Conservation (phyloP, 2,329 filamentous ascomycete species). For the Pseudocercospora musae region DNA sequence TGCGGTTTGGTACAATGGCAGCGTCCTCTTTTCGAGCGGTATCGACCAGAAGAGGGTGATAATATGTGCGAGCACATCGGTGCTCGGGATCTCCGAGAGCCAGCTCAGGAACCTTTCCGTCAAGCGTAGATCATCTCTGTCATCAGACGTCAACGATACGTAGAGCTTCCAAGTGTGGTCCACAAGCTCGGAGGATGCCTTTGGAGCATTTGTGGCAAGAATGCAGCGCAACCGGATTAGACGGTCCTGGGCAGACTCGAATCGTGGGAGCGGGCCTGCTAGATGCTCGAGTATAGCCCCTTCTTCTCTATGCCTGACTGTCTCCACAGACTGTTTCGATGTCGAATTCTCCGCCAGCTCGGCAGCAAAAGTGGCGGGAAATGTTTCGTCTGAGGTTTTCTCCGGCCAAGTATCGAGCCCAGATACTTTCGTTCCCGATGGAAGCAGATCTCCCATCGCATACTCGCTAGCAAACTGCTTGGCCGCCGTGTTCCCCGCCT, state of each 20-base stretch:
- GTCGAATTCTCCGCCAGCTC: background rate
- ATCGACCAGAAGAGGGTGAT: constrained; percentile 28
- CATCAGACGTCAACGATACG: constrained; percentile 25
- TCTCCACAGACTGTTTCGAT: background rate
- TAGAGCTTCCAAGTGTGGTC: constrained; percentile 39
- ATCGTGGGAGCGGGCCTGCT: background rate
- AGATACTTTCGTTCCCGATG: background rate
- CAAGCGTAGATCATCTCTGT: constrained; percentile 22
- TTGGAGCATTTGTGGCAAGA: background rate
- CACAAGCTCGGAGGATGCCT: background rate
- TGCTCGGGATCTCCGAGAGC: constrained; percentile 19
- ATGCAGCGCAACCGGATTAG: constrained; percentile 6
- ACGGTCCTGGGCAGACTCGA: background rate
- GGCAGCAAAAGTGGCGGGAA: background rate
- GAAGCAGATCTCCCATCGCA: background rate
- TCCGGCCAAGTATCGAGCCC: background rate
- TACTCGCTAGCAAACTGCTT: background rate
- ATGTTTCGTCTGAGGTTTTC: background rate
- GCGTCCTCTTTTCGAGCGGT: constrained; percentile 17
- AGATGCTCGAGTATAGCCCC: background rate
- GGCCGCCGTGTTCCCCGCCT: background rate
- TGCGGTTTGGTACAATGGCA: constrained; percentile 25
- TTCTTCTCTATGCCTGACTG: background rate
- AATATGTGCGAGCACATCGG: constrained; percentile 23
- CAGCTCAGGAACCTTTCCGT: constrained; percentile 30